Percentiles rank a stretch among this genome's conserved stretches.
Evolutionary conservation across 139 green algal genomes (phyloP).

Genomic region (Marvania coccoides): DNA sequence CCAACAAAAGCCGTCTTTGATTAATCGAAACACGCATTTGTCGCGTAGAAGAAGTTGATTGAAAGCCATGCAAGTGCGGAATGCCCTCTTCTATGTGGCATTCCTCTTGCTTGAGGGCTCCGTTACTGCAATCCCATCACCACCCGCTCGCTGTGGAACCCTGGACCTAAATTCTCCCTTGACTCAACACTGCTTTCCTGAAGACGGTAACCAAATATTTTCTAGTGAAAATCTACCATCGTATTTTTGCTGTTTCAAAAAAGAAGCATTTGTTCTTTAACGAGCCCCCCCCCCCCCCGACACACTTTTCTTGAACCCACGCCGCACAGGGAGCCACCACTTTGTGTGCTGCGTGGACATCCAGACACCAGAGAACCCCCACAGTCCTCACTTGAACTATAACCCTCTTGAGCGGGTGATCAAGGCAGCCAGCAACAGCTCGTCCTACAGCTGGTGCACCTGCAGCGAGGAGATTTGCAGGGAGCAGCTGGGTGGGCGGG

Average conservation of each 20-base stretch:
- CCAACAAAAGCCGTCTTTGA: too few relatives aligned
- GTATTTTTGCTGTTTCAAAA: too few relatives aligned
- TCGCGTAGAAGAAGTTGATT: too few relatives aligned
- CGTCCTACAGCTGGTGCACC: constrained; percentile 3
- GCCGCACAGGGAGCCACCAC: constrained; percentile 11
- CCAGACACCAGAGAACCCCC: neutral
- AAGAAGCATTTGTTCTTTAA: too few relatives aligned
- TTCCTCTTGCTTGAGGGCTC: too few relatives aligned
- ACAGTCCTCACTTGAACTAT: constrained; percentile 4
- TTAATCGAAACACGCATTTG: too few relatives aligned
- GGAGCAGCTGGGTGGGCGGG: neutral
- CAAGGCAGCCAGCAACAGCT: neutral
- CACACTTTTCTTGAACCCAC: too few relatives aligned
- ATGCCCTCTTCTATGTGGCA: too few relatives aligned
- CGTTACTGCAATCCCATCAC: neutral
- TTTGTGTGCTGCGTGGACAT: constrained; percentile 14
- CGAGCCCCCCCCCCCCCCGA: too few relatives aligned
- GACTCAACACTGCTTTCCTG: constrained; percentile 4
- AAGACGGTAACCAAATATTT: neutral
- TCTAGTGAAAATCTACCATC: too few relatives aligned
- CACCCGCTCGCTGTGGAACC: neutral
- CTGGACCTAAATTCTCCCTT: neutral
- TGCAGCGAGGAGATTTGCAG: constrained; percentile 13
- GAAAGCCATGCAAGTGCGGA: too few relatives aligned
- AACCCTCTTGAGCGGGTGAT: constrained; percentile 7